Conservation (phyloP, 2,329 filamentous ascomycete genomes). For the Fusarium sp. region DNA sequence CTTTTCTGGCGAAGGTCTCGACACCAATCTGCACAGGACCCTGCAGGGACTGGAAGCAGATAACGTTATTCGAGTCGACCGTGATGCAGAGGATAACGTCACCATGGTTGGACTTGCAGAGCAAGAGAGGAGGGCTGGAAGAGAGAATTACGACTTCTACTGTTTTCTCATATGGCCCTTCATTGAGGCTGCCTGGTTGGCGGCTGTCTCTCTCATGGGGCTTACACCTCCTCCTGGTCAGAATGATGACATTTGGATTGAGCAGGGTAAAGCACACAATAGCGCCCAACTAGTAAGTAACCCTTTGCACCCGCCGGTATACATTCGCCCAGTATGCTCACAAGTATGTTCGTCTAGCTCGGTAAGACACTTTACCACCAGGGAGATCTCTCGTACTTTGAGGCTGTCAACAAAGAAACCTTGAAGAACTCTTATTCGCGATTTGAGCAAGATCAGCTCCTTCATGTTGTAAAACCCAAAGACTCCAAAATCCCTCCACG, state of each 20-base stretch:
- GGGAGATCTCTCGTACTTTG: constrained; percentile 95
- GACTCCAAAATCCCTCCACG: constrained; percentile 70
- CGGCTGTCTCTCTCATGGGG: constrained; percentile 87
- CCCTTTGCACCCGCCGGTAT: neutral
- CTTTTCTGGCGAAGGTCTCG: constrained; percentile 87
- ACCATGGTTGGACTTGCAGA: constrained; percentile 78
- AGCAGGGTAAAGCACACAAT: constrained; percentile 80
- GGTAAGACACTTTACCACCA: constrained; percentile 98
- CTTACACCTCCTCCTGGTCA: constrained; percentile 75
- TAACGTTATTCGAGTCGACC: constrained; percentile 75
- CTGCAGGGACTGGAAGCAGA: constrained; percentile 81
- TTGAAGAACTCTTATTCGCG: constrained; percentile 91
- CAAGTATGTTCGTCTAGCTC: constrained; percentile 61
- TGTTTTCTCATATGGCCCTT: constrained; percentile 99
- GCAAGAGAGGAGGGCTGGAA: constrained; percentile 78
- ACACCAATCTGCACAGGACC: constrained; percentile 82
- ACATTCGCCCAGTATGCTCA: constrained; percentile 15
- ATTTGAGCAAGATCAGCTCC: constrained; percentile 90
- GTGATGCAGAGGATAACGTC: constrained; percentile 66
- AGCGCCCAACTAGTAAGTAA: constrained; percentile 78
- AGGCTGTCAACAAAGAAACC: constrained; percentile 98
- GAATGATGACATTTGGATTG: constrained; percentile 79
- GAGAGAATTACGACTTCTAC: constrained; percentile 98
- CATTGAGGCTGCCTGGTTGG: constrained; percentile 93
- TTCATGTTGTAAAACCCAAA: constrained; percentile 77